Conservation (phyloP, 768 basidiomycete genomes). For the Saitozyma podzolica region DNA sequence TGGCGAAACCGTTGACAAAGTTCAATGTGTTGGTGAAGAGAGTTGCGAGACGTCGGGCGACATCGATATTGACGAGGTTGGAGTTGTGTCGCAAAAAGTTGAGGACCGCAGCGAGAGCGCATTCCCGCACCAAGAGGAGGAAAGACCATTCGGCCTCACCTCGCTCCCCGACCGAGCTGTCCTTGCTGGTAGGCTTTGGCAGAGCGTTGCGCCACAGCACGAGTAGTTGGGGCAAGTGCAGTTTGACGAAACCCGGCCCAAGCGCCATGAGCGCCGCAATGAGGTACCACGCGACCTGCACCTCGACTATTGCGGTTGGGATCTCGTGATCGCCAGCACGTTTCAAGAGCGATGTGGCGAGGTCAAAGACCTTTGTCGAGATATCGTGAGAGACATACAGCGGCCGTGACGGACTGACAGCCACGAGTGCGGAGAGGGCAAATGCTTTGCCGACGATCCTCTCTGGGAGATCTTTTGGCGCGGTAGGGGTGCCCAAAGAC, state of each 20-base stretch:
- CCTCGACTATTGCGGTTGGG: constrained; percentile 73
- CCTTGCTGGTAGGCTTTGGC: constrained; percentile 90
- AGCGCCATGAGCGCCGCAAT: constrained; percentile 88
- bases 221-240: constrained; percentile 88
- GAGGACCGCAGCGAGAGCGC: constrained; percentile 81
- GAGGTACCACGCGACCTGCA: constrained; percentile 91
- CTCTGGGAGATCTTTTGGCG: constrained; percentile 67
- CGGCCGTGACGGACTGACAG: constrained; percentile 79
- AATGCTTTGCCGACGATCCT: constrained; percentile 85
- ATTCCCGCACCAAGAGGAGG: constrained; percentile 84
- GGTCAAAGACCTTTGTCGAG: constrained; percentile 81
- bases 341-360: constrained; percentile 85
- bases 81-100: constrained; percentile 80
- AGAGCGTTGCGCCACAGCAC: constrained; percentile 97
- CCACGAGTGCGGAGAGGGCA: constrained; percentile 81
- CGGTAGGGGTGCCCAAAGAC: constrained; percentile 68
- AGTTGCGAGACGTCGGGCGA: constrained; percentile 81
- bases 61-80: constrained; percentile 80
- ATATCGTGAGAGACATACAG: constrained; percentile 94
- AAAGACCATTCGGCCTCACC: constrained; percentile 83
- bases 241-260: constrained; percentile 88
- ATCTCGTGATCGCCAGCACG: constrained; percentile 88
- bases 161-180: constrained; percentile 65
- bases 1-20: constrained; percentile 80
- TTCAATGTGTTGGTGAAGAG: constrained; percentile 84